Evolutionary conservation across 805 yeast genomes (phyloP).

Genomic region (Myxozyma neglecta): DNA sequence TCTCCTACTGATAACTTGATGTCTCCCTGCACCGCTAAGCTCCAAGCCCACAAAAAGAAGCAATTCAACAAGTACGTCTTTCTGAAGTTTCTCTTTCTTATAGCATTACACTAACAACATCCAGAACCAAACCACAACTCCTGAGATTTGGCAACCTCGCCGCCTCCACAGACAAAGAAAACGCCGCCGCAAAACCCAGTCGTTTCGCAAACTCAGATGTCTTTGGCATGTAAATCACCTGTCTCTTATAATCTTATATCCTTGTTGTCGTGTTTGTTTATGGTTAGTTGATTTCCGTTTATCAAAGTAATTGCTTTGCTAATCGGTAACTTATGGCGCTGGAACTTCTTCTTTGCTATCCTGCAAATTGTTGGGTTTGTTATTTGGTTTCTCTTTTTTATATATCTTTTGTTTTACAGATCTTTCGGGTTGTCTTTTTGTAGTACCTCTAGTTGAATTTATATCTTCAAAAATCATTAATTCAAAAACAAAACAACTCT

Average conservation of each 20-base stretch:
- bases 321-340: background rate
- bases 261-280: background rate
- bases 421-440: background rate
- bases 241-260: background rate
- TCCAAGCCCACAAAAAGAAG: conserved; percentile 51
- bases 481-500: background rate
- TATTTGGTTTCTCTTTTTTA: background rate
- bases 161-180: conserved; percentile 9
- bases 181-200: conserved; percentile 7
- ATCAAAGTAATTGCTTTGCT: background rate
- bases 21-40: conserved; percentile 60
- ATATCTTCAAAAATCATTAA: background rate
- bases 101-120: background rate
- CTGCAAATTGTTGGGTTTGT: background rate
- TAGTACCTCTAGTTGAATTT: background rate
- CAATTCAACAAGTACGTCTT: conserved; percentile 43
- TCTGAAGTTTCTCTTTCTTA: background rate
- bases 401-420: background rate
- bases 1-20: conserved; percentile 61
- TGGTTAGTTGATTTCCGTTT: background rate
- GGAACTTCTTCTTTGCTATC: background rate
- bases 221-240: conserved; percentile 3
- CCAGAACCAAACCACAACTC: conserved; percentile 29
- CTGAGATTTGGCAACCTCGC: conserved; percentile 21
- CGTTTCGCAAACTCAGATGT: conserved; percentile 3